Evolutionary conservation across 805 yeast genomes (phyloP).

Genomic region (Hagleromyces aurorensis): DNA sequence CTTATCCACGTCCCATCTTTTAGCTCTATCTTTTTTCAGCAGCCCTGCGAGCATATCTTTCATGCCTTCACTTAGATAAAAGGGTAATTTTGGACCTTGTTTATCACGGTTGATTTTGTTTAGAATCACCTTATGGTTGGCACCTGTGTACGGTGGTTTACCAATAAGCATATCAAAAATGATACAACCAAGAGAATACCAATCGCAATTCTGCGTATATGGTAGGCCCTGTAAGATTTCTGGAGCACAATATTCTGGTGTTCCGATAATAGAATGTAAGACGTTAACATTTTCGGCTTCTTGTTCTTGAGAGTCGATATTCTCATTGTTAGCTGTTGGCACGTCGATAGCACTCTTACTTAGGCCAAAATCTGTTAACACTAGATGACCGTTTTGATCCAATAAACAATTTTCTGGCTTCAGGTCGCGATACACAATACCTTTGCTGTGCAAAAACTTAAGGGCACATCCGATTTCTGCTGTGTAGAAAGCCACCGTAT

Average conservation of each 20-base stretch:
- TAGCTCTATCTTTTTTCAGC: conserved; percentile 59
- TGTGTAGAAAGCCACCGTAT: conserved; percentile 63
- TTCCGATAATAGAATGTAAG: conserved; percentile 36
- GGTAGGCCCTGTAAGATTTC: conserved; percentile 72
- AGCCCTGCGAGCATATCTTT: conserved; percentile 63
- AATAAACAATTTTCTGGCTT: conserved; percentile 86
- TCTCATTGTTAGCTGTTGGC: conserved; percentile 6
- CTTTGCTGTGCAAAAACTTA: conserved; percentile 65
- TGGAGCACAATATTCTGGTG: conserved; percentile 65
- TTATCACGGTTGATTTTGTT: conserved; percentile 68
- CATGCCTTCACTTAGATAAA: conserved; percentile 70
- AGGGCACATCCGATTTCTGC: conserved; percentile 79
- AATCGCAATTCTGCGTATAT: conserved; percentile 75
- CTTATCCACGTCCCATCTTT: conserved; percentile 54
- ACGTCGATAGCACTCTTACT: conserved; percentile 35
- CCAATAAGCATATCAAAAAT: conserved; percentile 76
- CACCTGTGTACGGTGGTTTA: conserved; percentile 83
- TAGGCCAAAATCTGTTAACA: conserved; percentile 76
- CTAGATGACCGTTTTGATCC: conserved; percentile 69
- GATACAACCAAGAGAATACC: conserved; percentile 89
- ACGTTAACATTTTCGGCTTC: conserved; percentile 27
- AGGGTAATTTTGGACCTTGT: conserved; percentile 48
- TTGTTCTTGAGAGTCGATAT: conserved; percentile 2
- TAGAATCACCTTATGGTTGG: conserved; percentile 63
- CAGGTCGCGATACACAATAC: conserved; percentile 79